Evolutionary conservation across 371 early-diverging fungal genomes (phyloP), one percentile per base, ranked within the genome.

Genomic region (Lichtheimia hyalospora): DNA sequence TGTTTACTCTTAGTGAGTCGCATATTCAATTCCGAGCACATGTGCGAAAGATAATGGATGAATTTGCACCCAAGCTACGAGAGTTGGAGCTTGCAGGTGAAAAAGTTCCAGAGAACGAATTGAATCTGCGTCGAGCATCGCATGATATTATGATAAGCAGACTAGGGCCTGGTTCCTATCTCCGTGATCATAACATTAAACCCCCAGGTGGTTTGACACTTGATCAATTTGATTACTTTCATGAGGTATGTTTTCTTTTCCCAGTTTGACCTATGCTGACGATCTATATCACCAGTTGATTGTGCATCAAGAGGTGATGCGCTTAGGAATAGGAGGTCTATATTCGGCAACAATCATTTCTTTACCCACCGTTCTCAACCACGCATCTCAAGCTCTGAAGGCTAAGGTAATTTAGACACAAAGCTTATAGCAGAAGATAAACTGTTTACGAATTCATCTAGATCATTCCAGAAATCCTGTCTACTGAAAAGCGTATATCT

Each of bases 401-500:
- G 64, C 73, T 25, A 80, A 82, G 69, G 53, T 44, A 92, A 68
- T 6, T 3, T 3, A 49, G 15, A 18, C 5, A 14, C n/a, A 18
- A 49, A 18, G 4, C 49, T 49, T 25, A 5, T 25, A 25, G 25
- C 25, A 25, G 5, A 25, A 25, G 25, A 25, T 25, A 69, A 28
- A 3, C n/a, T 12, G 20, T 28, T 52, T 52, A 52, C 27, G n/a
- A 23, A 24, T 25, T 5, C 12, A 52, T 24, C 2, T n/a, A 52
- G 52, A 40, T 94, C 42, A 85, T 87, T 2, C 85, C 84, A 15
- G 87, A 83, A 16, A 84, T 86, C 56, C 67, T 92, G 44, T 59
- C 71, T 12, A 92, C 92, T 15, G 67, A 77, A 41, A 90, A 91
- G 80, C 79, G 81, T 61, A 91, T 92, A 63, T 89, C 90, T 63